Evolutionary conservation across 164 flowering plant species (phyloP).

Genomic region (Liquidambar formosana): DNA sequence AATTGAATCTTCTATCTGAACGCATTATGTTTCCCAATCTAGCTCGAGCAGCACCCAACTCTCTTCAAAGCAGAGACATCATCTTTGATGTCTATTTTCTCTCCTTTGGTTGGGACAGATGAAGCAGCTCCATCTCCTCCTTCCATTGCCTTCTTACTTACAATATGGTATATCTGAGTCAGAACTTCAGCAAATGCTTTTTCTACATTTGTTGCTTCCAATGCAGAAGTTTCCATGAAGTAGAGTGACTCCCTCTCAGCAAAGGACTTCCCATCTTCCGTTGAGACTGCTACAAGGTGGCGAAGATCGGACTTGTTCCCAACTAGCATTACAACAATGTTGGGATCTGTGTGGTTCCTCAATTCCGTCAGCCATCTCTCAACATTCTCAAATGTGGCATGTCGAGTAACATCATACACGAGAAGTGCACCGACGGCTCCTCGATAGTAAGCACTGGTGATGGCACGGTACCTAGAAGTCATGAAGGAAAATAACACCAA

Average conservation of each 20-base stretch:
- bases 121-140: slow-evolving; percentile 54
- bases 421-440: slow-evolving; percentile 76
- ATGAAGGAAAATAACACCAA: not conserved
- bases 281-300: slow-evolving; percentile 64
- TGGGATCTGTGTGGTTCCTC: slow-evolving; percentile 69
- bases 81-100: slow-evolving; percentile 54
- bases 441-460: slow-evolving; percentile 75
- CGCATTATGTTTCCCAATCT: slow-evolving; percentile 1
- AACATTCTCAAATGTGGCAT: slow-evolving; percentile 61
- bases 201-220: slow-evolving; percentile 68
- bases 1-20: too few relatives aligned
- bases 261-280: slow-evolving; percentile 59
- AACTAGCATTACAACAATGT: slow-evolving; percentile 72
- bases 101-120: slow-evolving; percentile 54
- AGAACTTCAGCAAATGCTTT: slow-evolving; percentile 70
- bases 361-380: slow-evolving; percentile 69
- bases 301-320: slow-evolving; percentile 77
- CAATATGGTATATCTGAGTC: slow-evolving; percentile 56
- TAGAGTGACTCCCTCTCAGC: slow-evolving; percentile 66
- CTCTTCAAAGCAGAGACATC: slow-evolving; percentile 54
- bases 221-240: slow-evolving; percentile 76
- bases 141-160: slow-evolving; percentile 66
- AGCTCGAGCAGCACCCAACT: slow-evolving; percentile 67
- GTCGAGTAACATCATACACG: slow-evolving; percentile 66
- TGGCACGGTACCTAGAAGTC: slow-evolving; percentile 61